Evolutionary conservation across 2,329 filamentous ascomycete genomes (phyloP).

Genomic region (Trichoderma aggressivum): DNA sequence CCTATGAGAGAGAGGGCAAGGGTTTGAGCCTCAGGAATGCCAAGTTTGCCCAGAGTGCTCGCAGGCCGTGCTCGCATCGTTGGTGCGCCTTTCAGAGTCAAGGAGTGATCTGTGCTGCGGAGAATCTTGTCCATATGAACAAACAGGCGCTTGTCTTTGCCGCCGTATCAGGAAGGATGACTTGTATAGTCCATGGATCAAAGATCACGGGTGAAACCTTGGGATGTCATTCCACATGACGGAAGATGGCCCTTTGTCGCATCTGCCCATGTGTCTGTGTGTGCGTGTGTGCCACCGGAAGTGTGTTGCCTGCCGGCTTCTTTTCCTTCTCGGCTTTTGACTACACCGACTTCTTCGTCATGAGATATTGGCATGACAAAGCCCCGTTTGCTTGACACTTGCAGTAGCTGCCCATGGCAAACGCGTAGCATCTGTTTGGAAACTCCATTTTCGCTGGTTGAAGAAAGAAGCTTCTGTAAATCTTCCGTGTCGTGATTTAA

Average conservation of each 20-base stretch:
- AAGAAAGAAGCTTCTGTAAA: background rate
- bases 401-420: background rate
- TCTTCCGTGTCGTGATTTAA: background rate
- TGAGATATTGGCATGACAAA: background rate
- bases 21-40: slow-evolving; percentile 11
- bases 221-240: slow-evolving; percentile 3
- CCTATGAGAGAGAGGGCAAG: slow-evolving; percentile 6
- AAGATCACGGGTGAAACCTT: slow-evolving; percentile 6
- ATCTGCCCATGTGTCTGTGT: background rate
- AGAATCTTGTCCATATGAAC: background rate
- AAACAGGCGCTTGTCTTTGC: background rate
- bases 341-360: slow-evolving; percentile 9
- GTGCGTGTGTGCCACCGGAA: background rate
- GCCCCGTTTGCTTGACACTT: background rate
- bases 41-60: slow-evolving; percentile 3
- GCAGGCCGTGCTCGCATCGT: slow-evolving; percentile 2
- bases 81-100: background rate
- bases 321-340: background rate
- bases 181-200: background rate
- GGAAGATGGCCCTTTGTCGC: background rate
- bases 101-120: background rate
- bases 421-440: background rate
- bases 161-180: background rate
- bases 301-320: background rate
- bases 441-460: background rate